Base-by-base conservation (phyloP, 176 grass and related monocot genomes). In the Zizania latifolia region DNA sequence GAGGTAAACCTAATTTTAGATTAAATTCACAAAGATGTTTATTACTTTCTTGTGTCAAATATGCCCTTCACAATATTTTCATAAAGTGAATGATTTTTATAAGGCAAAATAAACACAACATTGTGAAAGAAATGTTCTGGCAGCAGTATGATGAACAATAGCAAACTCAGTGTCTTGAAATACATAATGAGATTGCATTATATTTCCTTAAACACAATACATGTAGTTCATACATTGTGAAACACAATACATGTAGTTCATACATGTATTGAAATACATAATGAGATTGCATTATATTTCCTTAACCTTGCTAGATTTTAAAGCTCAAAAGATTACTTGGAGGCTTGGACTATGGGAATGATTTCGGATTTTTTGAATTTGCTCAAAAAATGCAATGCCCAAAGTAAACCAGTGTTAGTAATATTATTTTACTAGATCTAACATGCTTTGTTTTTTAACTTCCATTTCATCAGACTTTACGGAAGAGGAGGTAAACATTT, bases 381-480 rank as follows among this genome's bases (percentile, higher is more conserved):
- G 2, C 26, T 13, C 2, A 0, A 30, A 74, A 56, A 13, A 57
- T 33, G 28, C 70, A 3, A 16, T 46, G 13, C 24, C 13, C 1
- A 9, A 45, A 40, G 46, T 16, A 12, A 19, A 21, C 23, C 14
- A 9, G 15, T 51, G 30, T 13, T 58, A 34, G 46, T 60, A 59
- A 5, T 36, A 30, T 31, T 50, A 37, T 48, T 22, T 12, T 14
- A 0, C 5, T 68, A 31, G 12, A 80, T 51, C 32, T 48, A 68
- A 68, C 39, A 51, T 67, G 21, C 3, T 38, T 37, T 51, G 3
- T 32, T 27, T 76, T 27, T 27, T 27, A 58, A 32, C 86, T 37
- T 72, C 53, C 53, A 40, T 61, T 59, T 56, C 39, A 10, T 21
- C 85, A 98, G 94, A 98, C 40, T 98, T 98, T 81, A 94, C 94